Evolutionary conservation across 2,329 filamentous ascomycete genomes (phyloP).

Genomic region (Didymella exigua): DNA sequence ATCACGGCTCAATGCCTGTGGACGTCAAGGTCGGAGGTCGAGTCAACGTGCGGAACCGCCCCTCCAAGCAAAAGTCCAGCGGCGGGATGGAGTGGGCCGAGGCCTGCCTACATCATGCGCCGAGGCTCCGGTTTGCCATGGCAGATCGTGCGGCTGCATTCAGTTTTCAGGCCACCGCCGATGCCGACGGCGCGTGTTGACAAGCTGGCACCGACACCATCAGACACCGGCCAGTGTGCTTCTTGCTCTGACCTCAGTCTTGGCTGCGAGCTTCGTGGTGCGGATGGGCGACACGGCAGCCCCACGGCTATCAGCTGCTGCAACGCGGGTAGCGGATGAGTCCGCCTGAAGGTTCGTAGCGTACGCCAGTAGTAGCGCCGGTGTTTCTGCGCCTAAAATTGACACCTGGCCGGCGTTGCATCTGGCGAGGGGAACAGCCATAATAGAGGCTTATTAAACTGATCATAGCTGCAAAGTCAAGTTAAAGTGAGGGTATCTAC

Average conservation of each 20-base stretch:
- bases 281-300: neutral
- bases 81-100: conserved; percentile 12
- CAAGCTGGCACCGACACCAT: neutral
- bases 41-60: conserved; percentile 14
- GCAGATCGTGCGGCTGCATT: neutral
- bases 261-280: neutral
- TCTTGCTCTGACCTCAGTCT: neutral
- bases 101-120: conserved; percentile 12
- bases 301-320: neutral
- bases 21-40: conserved; percentile 4
- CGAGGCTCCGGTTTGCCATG: conserved; percentile 9
- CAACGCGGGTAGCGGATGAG: conserved; percentile 8
- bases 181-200: neutral
- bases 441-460: neutral
- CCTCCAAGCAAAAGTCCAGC: conserved; percentile 17
- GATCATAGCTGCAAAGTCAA: neutral
- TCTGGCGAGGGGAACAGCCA: neutral
- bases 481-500: conserved; percentile 19
- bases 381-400: neutral
- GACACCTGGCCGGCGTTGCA: neutral
- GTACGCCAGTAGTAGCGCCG: conserved; percentile 1
- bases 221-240: neutral
- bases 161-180: neutral
- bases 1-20: conserved; percentile 1
- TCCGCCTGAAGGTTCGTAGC: conserved; percentile 7